These are phyloP conservation scores for Cadophora sp. DNA, from an alignment of 2,329 filamentous ascomycete genomes.

Conservation along the genomic window DNA sequence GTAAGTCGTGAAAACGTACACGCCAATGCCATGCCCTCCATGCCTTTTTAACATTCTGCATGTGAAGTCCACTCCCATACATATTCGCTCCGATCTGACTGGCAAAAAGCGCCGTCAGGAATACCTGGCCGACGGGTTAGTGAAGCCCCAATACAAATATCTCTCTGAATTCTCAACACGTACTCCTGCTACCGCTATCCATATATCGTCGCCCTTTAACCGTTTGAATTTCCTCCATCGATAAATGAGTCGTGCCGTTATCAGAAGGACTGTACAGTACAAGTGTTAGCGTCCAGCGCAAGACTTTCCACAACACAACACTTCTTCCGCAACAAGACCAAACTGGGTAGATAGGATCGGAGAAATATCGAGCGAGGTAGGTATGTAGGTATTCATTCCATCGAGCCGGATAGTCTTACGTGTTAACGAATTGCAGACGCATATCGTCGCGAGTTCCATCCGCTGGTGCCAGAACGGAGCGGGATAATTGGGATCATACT, in stretches of 20 bases:
- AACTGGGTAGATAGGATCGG: slow-evolving; percentile 20
- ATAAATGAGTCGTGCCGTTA: slow-evolving; percentile 39
- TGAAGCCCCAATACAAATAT: neutral
- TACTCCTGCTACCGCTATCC: slow-evolving; percentile 43
- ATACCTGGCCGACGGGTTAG: slow-evolving; percentile 35
- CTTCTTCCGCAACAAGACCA: slow-evolving; percentile 27
- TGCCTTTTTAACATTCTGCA: slow-evolving; percentile 37
- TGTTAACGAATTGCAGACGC: slow-evolving; percentile 39
- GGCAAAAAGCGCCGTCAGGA: slow-evolving; percentile 38
- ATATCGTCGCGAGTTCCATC: slow-evolving; percentile 42
- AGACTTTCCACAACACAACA: slow-evolving; percentile 1
- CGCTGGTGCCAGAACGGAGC: slow-evolving; percentile 38
- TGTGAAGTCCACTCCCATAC: slow-evolving; percentile 41
- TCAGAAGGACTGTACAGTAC: slow-evolving; percentile 36
- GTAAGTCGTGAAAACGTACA: slow-evolving; percentile 26
- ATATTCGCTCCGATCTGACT: slow-evolving; percentile 40
- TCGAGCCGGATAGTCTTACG: slow-evolving; percentile 32
- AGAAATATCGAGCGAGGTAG: slow-evolving; percentile 20
- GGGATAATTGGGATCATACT: slow-evolving; percentile 39
- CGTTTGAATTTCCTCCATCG: slow-evolving; percentile 38
- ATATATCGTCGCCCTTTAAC: slow-evolving; percentile 42
- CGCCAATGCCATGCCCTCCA: slow-evolving; percentile 41
- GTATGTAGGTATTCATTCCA: too few species aligned
- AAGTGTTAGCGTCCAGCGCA: too few species aligned
- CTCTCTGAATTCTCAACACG: slow-evolving; percentile 9